Conservation (phyloP, 2,329 filamentous ascomycete genomes). For the Bipolaris zeicola region DNA sequence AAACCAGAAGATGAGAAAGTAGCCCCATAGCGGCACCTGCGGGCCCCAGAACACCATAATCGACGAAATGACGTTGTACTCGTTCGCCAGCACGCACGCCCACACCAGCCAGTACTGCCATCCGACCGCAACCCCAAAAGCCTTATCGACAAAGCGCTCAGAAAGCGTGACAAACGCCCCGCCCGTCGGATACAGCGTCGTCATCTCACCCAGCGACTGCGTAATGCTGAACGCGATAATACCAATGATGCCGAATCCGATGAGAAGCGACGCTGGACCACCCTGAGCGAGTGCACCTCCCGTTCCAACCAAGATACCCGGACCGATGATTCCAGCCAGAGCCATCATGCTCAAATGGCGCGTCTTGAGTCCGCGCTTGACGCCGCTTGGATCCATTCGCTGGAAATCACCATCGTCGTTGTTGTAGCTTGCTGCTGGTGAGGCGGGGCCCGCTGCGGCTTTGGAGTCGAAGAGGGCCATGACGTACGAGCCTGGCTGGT, state of each 20-base stretch:
- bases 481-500: background rate
- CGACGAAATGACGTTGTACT: constrained; percentile 72
- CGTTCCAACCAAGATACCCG: constrained; percentile 73
- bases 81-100: constrained; percentile 69
- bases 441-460: constrained; percentile 18
- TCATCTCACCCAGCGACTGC: constrained; percentile 76
- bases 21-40: constrained; percentile 49
- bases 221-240: constrained; percentile 70
- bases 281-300: constrained; percentile 71
- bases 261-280: constrained; percentile 73
- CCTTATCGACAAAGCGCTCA: constrained; percentile 61
- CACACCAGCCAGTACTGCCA: constrained; percentile 60
- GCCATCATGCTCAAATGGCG: constrained; percentile 66
- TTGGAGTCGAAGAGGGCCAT: constrained; percentile 34
- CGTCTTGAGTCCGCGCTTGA: constrained; percentile 72
- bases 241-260: constrained; percentile 76
- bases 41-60: constrained; percentile 71
- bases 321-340: constrained; percentile 63
- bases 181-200: constrained; percentile 72
- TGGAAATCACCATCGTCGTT: constrained; percentile 37
- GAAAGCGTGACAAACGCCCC: constrained; percentile 74
- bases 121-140: constrained; percentile 34
- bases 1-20: constrained; percentile 51
- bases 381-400: constrained; percentile 63
- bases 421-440: constrained; percentile 27